These are phyloP conservation scores for Podospora sp. DNA, from an alignment of 495 filamentous ascomycete species.

Conservation along the genomic window DNA sequence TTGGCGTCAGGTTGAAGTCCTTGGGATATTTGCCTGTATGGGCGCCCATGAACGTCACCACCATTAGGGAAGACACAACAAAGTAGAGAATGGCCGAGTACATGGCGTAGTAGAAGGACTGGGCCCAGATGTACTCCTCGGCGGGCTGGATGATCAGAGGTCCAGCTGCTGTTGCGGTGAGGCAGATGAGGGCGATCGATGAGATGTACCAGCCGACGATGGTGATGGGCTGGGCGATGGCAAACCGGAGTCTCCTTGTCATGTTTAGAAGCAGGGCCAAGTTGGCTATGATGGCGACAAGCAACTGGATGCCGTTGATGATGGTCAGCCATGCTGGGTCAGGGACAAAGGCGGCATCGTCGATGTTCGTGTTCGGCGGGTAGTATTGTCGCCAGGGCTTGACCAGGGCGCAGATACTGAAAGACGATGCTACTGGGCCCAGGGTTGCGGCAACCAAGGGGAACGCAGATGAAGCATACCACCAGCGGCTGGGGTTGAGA, in stretches of 20 bases:
- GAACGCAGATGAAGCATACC: slow-evolving; percentile 81
- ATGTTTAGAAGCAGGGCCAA: slow-evolving; percentile 80
- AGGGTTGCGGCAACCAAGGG: slow-evolving; percentile 82
- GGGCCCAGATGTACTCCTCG: slow-evolving; percentile 62
- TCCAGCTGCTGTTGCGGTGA: slow-evolving; percentile 59
- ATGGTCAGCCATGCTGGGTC: slow-evolving; percentile 76
- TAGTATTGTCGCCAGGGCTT: slow-evolving; percentile 71
- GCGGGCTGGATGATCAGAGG: slow-evolving; percentile 48
- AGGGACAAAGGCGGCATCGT: slow-evolving; percentile 53
- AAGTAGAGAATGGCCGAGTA: slow-evolving; percentile 78
- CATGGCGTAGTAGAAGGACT: slow-evolving; percentile 81
- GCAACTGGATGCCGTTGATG: slow-evolving; percentile 75
- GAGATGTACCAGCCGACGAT: slow-evolving; percentile 65
- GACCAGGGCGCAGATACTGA: slow-evolving; percentile 77
- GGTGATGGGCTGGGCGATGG: slow-evolving; percentile 74
- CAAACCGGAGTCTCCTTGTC: slow-evolving; percentile 74
- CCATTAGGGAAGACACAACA: slow-evolving; percentile 69
- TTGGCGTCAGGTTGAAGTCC: slow-evolving; percentile 70
- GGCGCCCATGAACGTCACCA: slow-evolving; percentile 69
- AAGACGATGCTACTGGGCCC: slow-evolving; percentile 77
- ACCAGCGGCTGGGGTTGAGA: slow-evolving; percentile 72
- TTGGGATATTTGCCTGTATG: slow-evolving; percentile 63
- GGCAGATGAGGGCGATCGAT: slow-evolving; percentile 61
- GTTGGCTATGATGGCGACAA: slow-evolving; percentile 71
- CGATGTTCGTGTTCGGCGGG: slow-evolving; percentile 48